Evolutionary conservation across 257 asterid species (phyloP).

Genomic region (Ophiorrhiza pumila): DNA sequence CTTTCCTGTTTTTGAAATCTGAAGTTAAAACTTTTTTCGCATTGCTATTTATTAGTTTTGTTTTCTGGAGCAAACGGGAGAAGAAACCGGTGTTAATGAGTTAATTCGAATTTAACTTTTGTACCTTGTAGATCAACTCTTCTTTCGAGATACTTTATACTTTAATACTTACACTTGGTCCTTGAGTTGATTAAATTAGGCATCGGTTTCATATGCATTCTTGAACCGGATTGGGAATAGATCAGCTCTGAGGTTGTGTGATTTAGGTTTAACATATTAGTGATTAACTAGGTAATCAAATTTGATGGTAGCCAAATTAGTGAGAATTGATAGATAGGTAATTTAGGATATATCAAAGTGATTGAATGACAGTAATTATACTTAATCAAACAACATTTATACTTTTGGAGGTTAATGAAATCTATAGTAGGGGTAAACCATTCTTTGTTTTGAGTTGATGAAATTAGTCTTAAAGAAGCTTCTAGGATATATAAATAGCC

Average conservation of each 20-base stretch:
- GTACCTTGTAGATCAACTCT: background rate
- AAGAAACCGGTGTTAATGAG: background rate
- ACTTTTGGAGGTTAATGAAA: background rate
- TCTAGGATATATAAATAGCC: too few species aligned
- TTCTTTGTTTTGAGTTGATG: background rate
- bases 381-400: too few species aligned
- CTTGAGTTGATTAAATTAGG: background rate
- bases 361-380: too few species aligned
- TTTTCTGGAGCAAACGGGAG: background rate
- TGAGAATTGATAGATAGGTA: too few species aligned
- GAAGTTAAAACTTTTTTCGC: background rate
- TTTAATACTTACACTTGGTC: background rate
- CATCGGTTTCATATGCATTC: too few species aligned
- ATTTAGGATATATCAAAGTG: too few species aligned
- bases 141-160: background rate
- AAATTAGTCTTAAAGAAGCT: background rate
- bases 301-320: too few species aligned
- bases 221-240: too few species aligned
- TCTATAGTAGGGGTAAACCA: background rate
- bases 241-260: too few species aligned
- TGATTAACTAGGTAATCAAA: too few species aligned
- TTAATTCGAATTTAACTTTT: background rate
- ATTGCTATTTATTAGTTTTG: background rate
- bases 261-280: too few species aligned
- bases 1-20: background rate